These are phyloP conservation scores for Chaetomidium leptoderma DNA, from an alignment of 495 filamentous ascomycete genomes.

Conservation along the genomic window DNA sequence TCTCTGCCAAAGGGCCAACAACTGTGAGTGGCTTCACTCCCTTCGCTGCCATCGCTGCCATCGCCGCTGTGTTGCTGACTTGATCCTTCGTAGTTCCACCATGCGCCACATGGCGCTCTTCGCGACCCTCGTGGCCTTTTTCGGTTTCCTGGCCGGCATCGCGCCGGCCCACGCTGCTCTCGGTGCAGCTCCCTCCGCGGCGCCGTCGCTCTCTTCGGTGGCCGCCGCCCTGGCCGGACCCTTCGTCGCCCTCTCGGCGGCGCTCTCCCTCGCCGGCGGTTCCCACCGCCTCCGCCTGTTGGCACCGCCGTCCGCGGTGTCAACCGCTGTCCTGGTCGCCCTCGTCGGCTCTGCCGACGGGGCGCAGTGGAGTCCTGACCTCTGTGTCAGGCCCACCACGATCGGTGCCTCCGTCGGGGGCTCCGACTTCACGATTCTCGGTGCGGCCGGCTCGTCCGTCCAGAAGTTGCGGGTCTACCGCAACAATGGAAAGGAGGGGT, in stretches of 20 bases:
- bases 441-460: background rate
- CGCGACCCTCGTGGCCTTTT: background rate
- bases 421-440: slow-evolving; percentile 3
- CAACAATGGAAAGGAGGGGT: background rate
- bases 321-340: background rate
- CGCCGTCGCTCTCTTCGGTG: background rate
- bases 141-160: background rate
- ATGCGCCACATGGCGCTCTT: too few relatives aligned
- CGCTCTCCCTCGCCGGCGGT: background rate
- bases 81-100: too few relatives aligned
- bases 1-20: too few relatives aligned
- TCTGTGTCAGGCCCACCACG: background rate
- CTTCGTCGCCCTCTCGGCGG: background rate
- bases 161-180: background rate
- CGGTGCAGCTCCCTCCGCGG: background rate
- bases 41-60: too few relatives aligned
- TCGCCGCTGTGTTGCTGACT: too few relatives aligned
- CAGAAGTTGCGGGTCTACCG: background rate
- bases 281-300: background rate
- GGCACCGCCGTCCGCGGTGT: background rate
- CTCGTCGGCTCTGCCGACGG: background rate
- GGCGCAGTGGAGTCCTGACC: background rate
- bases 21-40: too few relatives aligned
- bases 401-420: background rate
- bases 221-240: background rate